phyloP scores from a whole-genome alignment of 345 rosid species.

The Aquilaria sinensis region DNA sequence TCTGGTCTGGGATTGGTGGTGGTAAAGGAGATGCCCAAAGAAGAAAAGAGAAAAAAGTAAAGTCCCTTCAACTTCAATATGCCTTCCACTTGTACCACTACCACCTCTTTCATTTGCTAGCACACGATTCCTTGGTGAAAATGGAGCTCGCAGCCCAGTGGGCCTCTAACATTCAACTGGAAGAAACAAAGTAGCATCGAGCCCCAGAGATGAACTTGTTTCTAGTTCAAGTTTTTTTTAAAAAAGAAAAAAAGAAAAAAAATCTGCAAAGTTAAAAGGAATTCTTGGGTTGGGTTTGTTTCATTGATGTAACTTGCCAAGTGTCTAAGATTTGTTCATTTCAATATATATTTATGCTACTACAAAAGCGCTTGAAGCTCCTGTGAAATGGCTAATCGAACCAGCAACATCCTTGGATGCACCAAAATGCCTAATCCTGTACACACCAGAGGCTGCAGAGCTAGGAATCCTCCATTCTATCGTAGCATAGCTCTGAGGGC shows the following conservation, averaged over 20 bases:
- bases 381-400: constrained; percentile 58
- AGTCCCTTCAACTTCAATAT: too few relatives aligned
- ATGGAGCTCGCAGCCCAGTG: background rate
- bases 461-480: constrained; percentile 72
- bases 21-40: too few relatives aligned
- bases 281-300: too few relatives aligned
- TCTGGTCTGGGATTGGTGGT: too few relatives aligned
- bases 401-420: constrained; percentile 69
- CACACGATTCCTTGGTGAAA: background rate
- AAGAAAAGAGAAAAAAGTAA: too few relatives aligned
- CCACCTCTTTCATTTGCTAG: too few relatives aligned
- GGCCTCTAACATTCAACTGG: background rate
- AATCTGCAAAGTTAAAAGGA: too few relatives aligned
- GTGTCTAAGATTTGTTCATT: too few relatives aligned
- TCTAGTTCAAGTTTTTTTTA: too few relatives aligned
- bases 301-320: too few relatives aligned
- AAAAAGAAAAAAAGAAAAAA: too few relatives aligned
- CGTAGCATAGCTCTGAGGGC: constrained; percentile 56
- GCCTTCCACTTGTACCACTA: too few relatives aligned
- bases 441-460: constrained; percentile 54
- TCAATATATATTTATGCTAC: constrained; percentile 23
- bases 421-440: constrained; percentile 76
- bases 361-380: constrained; percentile 79
- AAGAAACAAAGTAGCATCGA: background rate
- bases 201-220: background rate